Evolutionary conservation across 2,329 filamentous ascomycete genomes (phyloP), one percentile per base, ranked within the genome.

Genomic region (Clonostachys solani): DNA sequence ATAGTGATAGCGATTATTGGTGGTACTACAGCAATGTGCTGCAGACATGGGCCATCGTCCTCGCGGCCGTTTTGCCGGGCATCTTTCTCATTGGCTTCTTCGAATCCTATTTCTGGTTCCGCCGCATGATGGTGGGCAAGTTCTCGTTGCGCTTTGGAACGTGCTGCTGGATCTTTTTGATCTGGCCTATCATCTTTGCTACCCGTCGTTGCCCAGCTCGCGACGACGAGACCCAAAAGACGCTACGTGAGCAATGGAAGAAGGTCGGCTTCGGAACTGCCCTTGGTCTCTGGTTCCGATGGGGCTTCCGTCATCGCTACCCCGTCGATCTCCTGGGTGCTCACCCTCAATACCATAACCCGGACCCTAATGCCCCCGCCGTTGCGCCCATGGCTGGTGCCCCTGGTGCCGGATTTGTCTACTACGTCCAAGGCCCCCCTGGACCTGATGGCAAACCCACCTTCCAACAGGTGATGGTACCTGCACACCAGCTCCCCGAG

Each of bases 21-120:
- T 13, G 36, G 15, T 29, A 29, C 23, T 29, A 29, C 23, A 29
- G 23, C 23, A 29, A 29, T 15, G 36, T 18, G 29, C 12, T 50
- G 19, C 44, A 45, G 18, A 51, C 47, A 10, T 57, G 52, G 54
- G 49, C 59, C 37, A 56, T 65, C n/a, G 51, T 58, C 12, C 16
- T 64, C 2, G 56, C 54, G 6, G 41, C 48, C 9, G 19, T 64
- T 16, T 40, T 65, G 19, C 60, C 60, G 1, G n/a, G 50, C 12
- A 18, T 65, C 12, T 62, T 64, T 46, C 23, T 64, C 9, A 48
- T 60, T 5, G 60, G 61, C 29, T 62, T 60, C 48, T 8, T 60
- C 18, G 60, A 64, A 45, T 62, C 57, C 18, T 64, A 53, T 49
- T 50, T 59, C 42, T 65, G 63, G 62, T 64, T 61, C 51, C 52